These are phyloP conservation scores for Cenchrus fungigraminus DNA, from an alignment of 176 grass and related monocot genomes.

Conservation along the genomic window DNA sequence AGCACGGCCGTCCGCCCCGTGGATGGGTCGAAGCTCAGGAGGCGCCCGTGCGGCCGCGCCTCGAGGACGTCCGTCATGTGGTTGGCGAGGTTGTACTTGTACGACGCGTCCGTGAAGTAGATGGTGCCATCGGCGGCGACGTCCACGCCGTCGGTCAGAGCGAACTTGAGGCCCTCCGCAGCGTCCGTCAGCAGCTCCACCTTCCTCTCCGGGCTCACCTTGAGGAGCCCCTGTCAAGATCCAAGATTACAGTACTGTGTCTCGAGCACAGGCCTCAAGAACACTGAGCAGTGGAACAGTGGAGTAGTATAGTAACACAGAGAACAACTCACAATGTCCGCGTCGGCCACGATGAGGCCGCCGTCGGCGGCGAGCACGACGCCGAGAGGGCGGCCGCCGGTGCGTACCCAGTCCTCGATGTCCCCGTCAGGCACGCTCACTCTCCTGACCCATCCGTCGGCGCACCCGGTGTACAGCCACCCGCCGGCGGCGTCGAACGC, in stretches of 20 bases:
- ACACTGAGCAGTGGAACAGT: background rate
- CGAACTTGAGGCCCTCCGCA: conserved; percentile 68
- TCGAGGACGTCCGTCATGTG: conserved; percentile 54
- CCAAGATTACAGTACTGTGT: no score
- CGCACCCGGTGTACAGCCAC: conserved; percentile 72
- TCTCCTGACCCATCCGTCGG: conserved; percentile 76
- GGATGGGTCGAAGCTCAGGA: conserved; percentile 71
- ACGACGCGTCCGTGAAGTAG: conserved; percentile 87
- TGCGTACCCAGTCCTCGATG: conserved; percentile 69
- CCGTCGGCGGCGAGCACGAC: conserved; percentile 48
- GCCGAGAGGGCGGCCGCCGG: conserved; percentile 74
- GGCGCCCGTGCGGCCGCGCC: conserved; percentile 65
- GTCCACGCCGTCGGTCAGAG: conserved; percentile 77
- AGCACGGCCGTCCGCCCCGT: conserved; percentile 59
- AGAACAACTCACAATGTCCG: conserved; percentile 46
- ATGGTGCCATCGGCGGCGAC: conserved; percentile 68
- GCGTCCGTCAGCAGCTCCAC: conserved; percentile 58
- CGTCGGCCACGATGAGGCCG: conserved; percentile 63
- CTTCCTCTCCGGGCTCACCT: conserved; percentile 53
- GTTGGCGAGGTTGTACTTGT: conserved; percentile 52
- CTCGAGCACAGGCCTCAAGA: no score
- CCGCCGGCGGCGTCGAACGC: conserved; percentile 54
- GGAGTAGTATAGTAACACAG: no score
- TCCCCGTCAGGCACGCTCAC: conserved; percentile 46
- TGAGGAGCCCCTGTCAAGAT: conserved; percentile 59